phyloP scores from a whole-genome alignment of 1,139 yeast genomes.

The Pichia kudriavzevii region DNA sequence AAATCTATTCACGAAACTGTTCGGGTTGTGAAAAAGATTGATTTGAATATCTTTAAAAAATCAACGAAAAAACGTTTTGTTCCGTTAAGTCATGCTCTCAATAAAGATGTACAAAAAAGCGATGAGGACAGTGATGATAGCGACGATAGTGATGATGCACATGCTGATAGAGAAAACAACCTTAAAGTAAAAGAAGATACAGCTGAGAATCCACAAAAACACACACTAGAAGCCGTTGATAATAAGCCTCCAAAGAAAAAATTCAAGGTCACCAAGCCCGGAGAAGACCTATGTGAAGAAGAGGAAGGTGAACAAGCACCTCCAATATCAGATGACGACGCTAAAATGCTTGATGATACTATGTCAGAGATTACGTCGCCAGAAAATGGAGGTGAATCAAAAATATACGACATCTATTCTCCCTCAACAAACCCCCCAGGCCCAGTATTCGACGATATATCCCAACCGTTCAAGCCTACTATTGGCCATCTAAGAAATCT shows the following conservation, averaged over 20 bases:
- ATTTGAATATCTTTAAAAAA: conserved; percentile 12
- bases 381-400: conserved; percentile 11
- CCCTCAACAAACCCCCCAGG: conserved; percentile 40
- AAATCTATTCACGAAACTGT: conserved; percentile 3
- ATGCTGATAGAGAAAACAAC: background rate
- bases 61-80: conserved; percentile 25
- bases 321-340: conserved; percentile 1
- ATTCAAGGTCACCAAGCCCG: background rate
- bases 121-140: conserved; percentile 18
- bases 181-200: conserved; percentile 1
- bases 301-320: background rate
- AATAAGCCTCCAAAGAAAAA: background rate
- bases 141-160: conserved; percentile 1
- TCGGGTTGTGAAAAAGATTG: conserved; percentile 12
- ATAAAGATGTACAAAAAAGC: conserved; percentile 33
- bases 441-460: conserved; percentile 44
- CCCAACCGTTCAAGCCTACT: conserved; percentile 30
- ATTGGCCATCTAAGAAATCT: conserved; percentile 45
- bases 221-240: too few relatives aligned
- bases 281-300: background rate
- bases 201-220: background rate
- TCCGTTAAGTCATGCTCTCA: conserved; percentile 71
- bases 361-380: conserved; percentile 22
- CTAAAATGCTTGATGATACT: conserved; percentile 9
- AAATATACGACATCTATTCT: conserved; percentile 35